phyloP scores from a whole-genome alignment of 768 basidiomycete species.

The Nidula microcarpa region DNA sequence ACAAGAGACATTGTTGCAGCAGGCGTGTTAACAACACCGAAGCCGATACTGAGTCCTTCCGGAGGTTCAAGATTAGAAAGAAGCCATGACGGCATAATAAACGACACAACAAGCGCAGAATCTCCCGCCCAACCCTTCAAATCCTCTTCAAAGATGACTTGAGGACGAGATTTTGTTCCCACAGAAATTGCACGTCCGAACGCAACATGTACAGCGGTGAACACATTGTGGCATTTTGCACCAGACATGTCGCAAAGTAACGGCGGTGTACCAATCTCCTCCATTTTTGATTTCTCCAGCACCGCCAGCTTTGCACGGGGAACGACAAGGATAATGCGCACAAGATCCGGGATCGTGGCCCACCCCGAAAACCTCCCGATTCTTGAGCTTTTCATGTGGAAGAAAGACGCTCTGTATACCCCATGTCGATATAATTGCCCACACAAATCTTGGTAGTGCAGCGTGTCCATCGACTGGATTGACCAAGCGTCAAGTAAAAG shows the following conservation, averaged over 20 bases:
- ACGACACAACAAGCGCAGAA: constrained; percentile 30
- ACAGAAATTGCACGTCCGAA: constrained; percentile 23
- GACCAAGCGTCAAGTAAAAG: constrained; percentile 15
- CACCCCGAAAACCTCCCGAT: constrained; percentile 17
- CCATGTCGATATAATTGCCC: constrained; percentile 25
- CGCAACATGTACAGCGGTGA: constrained; percentile 25
- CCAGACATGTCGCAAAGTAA: constrained; percentile 30
- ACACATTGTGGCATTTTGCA: constrained; percentile 21
- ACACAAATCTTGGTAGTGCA: constrained; percentile 28
- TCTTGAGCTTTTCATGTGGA: constrained; percentile 10
- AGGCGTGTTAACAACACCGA: constrained; percentile 23
- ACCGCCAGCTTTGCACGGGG: constrained; percentile 25
- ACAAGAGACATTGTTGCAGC: constrained; percentile 5
- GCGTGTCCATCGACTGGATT: constrained; percentile 24
- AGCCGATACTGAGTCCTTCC: constrained; percentile 13
- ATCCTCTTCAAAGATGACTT: constrained; percentile 22
- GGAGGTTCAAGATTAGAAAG: constrained; percentile 20
- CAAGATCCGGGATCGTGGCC: constrained; percentile 24
- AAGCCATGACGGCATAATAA: constrained; percentile 27
- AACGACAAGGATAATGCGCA: constrained; percentile 29
- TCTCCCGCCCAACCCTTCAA: constrained; percentile 22
- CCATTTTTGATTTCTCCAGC: constrained; percentile 14
- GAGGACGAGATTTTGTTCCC: constrained; percentile 10
- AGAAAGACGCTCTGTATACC: constrained; percentile 8
- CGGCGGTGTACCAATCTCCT: constrained; percentile 24